phyloP scores from a whole-genome alignment of 768 basidiomycete species.

The Xanthoconium stramineum region DNA sequence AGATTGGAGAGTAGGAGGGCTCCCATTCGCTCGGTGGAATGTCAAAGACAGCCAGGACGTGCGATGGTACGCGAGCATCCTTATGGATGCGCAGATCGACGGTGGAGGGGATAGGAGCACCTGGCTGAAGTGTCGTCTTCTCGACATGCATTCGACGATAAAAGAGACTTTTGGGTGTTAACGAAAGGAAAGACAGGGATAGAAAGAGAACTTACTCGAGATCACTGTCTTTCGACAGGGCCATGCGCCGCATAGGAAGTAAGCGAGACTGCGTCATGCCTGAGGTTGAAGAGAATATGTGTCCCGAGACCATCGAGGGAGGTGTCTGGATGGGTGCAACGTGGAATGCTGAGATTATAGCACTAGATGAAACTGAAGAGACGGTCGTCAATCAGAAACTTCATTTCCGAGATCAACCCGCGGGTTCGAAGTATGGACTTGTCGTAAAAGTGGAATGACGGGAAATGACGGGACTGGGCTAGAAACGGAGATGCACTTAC shows the following conservation, averaged over 20 bases:
- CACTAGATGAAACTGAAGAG: slow-evolving; percentile 13
- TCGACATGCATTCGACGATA: slow-evolving; percentile 35
- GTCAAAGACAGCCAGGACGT: slow-evolving; percentile 49
- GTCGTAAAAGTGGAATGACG: slow-evolving; percentile 5
- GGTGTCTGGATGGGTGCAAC: slow-evolving; percentile 10
- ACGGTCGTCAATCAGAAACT: slow-evolving; percentile 17
- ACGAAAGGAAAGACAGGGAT: background rate
- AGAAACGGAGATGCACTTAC: slow-evolving; percentile 16
- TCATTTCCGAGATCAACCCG: slow-evolving; percentile 17
- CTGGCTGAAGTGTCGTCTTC: slow-evolving; percentile 20
- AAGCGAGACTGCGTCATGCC: slow-evolving; percentile 23
- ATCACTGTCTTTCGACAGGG: slow-evolving; percentile 20
- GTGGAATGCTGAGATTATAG: slow-evolving; percentile 6
- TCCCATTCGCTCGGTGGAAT: slow-evolving; percentile 29
- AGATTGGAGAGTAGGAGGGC: slow-evolving; percentile 35
- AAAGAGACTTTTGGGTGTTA: slow-evolving; percentile 25
- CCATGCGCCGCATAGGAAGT: slow-evolving; percentile 23
- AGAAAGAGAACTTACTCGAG: slow-evolving; percentile 24
- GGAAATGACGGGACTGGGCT: slow-evolving; percentile 1
- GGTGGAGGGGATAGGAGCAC: slow-evolving; percentile 36
- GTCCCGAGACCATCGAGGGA: slow-evolving; percentile 12
- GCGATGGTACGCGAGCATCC: slow-evolving; percentile 51
- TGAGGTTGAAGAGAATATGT: slow-evolving; percentile 12
- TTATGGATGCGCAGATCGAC: slow-evolving; percentile 48
- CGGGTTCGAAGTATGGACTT: background rate